phyloP scores from a whole-genome alignment of 2,329 filamentous ascomycete species.

The Curvularia sp. region DNA sequence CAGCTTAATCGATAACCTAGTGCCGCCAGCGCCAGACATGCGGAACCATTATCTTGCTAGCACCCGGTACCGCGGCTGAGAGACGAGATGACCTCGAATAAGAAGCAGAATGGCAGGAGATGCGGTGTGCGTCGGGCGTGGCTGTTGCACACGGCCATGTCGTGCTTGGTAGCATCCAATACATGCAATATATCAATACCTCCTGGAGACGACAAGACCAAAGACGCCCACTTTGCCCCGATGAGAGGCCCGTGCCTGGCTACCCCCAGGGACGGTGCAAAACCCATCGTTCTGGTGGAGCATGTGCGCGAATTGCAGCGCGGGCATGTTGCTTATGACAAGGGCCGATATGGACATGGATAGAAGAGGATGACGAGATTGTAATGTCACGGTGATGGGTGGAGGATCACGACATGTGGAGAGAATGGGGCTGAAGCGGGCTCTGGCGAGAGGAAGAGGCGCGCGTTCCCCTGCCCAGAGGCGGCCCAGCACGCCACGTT shows the following conservation, averaged over 20 bases:
- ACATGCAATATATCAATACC: too few relatives aligned
- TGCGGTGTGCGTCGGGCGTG: slow-evolving; percentile 42
- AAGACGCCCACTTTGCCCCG: slow-evolving; percentile 19
- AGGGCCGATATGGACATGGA: slow-evolving; percentile 11
- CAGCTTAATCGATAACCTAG: slow-evolving; percentile 31
- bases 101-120: slow-evolving; percentile 5
- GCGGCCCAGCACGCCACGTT: slow-evolving; percentile 4
- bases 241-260: slow-evolving; percentile 24
- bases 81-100: background rate
- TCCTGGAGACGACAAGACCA: slow-evolving; percentile 12
- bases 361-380: background rate
- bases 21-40: slow-evolving; percentile 31
- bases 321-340: slow-evolving; percentile 13
- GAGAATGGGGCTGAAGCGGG: background rate
- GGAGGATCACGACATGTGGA: slow-evolving; percentile 2
- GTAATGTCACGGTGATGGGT: background rate
- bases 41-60: slow-evolving; percentile 15
- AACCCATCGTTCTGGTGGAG: slow-evolving; percentile 25
- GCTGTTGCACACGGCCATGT: slow-evolving; percentile 36
- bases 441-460: background rate
- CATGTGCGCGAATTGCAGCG: background rate
- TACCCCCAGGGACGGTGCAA: slow-evolving; percentile 29
- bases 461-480: slow-evolving; percentile 2
- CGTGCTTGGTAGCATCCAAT: slow-evolving; percentile 43
- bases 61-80: slow-evolving; percentile 33